These are phyloP conservation scores for Biscogniauxia marginata DNA, from an alignment of 2,329 filamentous ascomycete genomes.

Conservation along the genomic window DNA sequence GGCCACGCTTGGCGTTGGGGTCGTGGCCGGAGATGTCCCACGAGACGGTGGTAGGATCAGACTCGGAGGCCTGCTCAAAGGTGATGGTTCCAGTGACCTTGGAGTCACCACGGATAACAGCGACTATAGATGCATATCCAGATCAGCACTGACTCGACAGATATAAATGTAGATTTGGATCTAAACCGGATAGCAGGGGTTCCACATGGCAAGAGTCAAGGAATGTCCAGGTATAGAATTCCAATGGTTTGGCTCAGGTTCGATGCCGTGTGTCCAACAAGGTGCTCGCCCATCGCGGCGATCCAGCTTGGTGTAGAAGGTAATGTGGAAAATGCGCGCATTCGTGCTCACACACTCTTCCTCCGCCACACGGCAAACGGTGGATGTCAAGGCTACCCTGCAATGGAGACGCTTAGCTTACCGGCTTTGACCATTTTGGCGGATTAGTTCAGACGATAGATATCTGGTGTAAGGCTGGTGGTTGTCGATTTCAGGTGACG, in stretches of 20 bases:
- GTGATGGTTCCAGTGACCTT: conserved; percentile 90
- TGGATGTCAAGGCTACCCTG: conserved; percentile 21
- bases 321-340: conserved; percentile 54
- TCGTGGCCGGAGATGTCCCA: conserved; percentile 94
- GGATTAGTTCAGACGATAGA: conserved; percentile 38
- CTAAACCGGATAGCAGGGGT: conserved; percentile 13
- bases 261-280: conserved; percentile 22
- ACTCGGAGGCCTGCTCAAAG: conserved; percentile 90
- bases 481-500: conserved; percentile 20
- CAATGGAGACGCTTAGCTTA: conserved; percentile 25
- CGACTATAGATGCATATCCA: conserved; percentile 58
- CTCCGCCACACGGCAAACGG: conserved; percentile 28
- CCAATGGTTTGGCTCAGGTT: conserved; percentile 12
- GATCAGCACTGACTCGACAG: conserved; percentile 25
- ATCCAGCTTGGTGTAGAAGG: conserved; percentile 44
- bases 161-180: conserved; percentile 9
- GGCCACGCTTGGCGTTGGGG: conserved; percentile 91
- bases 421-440: conserved; percentile 94
- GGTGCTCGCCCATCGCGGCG: conserved; percentile 29
- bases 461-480: conserved; percentile 24
- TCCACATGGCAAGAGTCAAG: conserved; percentile 16
- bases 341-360: conserved; percentile 48
- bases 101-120: conserved; percentile 96
- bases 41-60: conserved; percentile 76
- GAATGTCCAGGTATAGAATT: conserved; percentile 6